These are phyloP conservation scores for Ophiocordyceps camponoti-saundersi DNA, from an alignment of 2,329 filamentous ascomycete genomes.

Conservation along the genomic window DNA sequence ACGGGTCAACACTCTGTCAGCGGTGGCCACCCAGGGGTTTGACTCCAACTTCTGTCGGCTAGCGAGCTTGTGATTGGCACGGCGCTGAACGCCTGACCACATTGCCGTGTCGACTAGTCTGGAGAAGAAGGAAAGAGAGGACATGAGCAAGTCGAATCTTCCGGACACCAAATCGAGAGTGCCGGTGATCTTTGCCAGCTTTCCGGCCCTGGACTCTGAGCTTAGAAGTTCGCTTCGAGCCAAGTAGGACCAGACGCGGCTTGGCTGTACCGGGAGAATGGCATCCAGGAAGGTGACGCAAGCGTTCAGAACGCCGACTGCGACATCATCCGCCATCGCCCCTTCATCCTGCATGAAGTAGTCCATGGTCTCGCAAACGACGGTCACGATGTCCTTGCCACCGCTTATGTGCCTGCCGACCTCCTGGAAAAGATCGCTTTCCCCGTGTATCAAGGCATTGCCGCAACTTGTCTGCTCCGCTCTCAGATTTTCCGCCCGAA, in stretches of 20 bases:
- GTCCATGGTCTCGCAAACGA: conserved; percentile 78
- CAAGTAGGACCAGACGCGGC: conserved; percentile 80
- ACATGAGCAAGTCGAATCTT: conserved; percentile 60
- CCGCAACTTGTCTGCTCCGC: conserved; percentile 7
- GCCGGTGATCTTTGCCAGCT: conserved; percentile 64
- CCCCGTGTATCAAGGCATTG: conserved; percentile 15
- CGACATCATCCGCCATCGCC: conserved; percentile 40
- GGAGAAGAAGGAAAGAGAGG: conserved; percentile 57
- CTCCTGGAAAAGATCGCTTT: conserved; percentile 34
- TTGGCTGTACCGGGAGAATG: conserved; percentile 57
- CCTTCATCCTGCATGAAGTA: conserved; percentile 41
- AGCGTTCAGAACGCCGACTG: conserved; percentile 47
- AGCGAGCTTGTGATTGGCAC: conserved; percentile 32
- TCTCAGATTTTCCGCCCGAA: conserved; percentile 34
- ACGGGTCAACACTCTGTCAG: conserved; percentile 59
- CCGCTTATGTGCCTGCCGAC: conserved; percentile 34
- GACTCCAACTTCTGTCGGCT: conserved; percentile 26
- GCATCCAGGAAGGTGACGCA: conserved; percentile 69
- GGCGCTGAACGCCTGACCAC: conserved; percentile 49
- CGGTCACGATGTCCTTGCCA: conserved; percentile 58
- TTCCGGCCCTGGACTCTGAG: conserved; percentile 57
- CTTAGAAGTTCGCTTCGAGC: conserved; percentile 66
- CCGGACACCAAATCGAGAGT: conserved; percentile 63
- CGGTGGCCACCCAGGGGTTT: conserved; percentile 52
- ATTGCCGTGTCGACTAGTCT: conserved; percentile 62